Evolutionary conservation across 345 rosid species (phyloP), one percentile per base, ranked within the genome.

Genomic region (Lepidium sativum): DNA sequence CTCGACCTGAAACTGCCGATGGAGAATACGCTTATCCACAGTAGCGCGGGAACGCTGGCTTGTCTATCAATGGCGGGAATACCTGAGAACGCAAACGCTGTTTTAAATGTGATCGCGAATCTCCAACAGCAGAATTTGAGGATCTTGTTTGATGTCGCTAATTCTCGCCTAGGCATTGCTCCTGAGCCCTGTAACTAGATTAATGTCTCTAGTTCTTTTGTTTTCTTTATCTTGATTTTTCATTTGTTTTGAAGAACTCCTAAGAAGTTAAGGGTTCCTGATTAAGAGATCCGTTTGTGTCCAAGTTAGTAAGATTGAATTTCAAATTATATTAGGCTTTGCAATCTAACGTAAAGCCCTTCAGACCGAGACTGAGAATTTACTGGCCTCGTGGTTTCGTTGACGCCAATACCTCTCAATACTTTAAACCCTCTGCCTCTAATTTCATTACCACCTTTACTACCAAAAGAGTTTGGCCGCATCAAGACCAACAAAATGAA

Each of bases 121-220:
- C 80, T 88, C 55, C 98, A 92, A 79, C 98, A 92, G 77, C 95
- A 88, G 79, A 92, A 88, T 38, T 63, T 77, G 3, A 83, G 98
- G 82, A 78, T 92, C 37, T 31, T 92, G 83, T 88, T 82, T 70
- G 96, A 88, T 40, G 78, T 75, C 3, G 48, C 84, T 32, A 88
- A 92, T 61, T 92, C 98, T 32, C 81, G 81, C 31, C 1, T 92
- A 68, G 98, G 98, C 37, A 88, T 92, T 67, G 85, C 89, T 38
- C 81, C 87, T 56, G 98, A 88, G 80, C 62, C 82, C 4, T 88
- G 98, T 52, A 86, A 92, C 83, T 86, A 80, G 9, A 27, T 1
- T n/a, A 8, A 12, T 18, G 12, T 34, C 7, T 37, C 23, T 12
- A 27, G 31, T 14, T 38, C 32, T 16, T 15, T 25, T 45, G 39